Evolutionary conservation across 2,329 filamentous ascomycete genomes (phyloP).

Genomic region (Nemania diffusa): DNA sequence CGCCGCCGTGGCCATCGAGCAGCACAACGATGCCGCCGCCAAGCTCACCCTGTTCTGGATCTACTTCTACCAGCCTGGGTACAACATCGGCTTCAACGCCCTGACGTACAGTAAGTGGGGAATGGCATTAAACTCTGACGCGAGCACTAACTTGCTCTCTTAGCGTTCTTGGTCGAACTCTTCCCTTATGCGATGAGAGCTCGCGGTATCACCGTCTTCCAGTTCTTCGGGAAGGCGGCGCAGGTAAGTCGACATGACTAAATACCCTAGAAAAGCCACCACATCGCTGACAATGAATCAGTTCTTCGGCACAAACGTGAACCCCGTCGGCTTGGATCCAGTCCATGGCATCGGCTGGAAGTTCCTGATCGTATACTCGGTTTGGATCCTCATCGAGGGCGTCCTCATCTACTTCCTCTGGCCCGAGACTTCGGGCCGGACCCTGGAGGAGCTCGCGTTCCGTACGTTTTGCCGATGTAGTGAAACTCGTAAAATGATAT

Average conservation of each 20-base stretch:
- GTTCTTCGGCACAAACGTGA: constrained; percentile 56
- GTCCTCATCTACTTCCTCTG: constrained; percentile 78
- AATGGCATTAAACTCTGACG: background rate
- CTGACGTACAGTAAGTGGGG: constrained; percentile 63
- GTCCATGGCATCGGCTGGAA: constrained; percentile 46
- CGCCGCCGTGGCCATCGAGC: constrained; percentile 49
- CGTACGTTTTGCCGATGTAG: constrained; percentile 35
- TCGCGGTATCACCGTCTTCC: constrained; percentile 60
- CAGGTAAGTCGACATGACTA: constrained; percentile 37
- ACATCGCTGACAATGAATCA: constrained; percentile 38
- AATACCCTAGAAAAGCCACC: background rate
- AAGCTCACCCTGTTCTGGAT: constrained; percentile 64
- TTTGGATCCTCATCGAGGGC: constrained; percentile 46
- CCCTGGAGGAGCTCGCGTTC: constrained; percentile 70
- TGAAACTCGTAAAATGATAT: background rate
- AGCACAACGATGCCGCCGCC: constrained; percentile 46
- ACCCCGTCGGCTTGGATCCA: constrained; percentile 50
- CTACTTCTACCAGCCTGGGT: constrained; percentile 64
- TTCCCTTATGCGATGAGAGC: constrained; percentile 65
- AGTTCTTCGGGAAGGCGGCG: constrained; percentile 47
- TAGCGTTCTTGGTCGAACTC: constrained; percentile 61
- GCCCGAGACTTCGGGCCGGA: constrained; percentile 80
- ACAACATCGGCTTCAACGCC: constrained; percentile 71
- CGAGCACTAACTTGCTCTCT: background rate
- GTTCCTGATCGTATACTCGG: constrained; percentile 46